Evolutionary conservation across 2,329 filamentous ascomycete species (phyloP).

Genomic region (Pestalotiopsis sp.): DNA sequence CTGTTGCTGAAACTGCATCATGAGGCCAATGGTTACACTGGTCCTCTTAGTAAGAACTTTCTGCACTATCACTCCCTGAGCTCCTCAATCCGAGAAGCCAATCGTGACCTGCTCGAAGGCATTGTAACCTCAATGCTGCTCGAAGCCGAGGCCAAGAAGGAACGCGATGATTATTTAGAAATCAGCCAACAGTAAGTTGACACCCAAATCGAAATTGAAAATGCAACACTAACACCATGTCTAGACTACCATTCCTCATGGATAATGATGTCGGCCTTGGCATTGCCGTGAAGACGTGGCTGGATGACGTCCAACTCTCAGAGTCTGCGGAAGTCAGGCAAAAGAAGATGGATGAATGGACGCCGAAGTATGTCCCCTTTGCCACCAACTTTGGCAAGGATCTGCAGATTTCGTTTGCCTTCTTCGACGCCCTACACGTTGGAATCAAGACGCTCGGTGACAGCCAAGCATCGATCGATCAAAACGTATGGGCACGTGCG

Average conservation of each 20-base stretch:
- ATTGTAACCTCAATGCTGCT: constrained; percentile 80
- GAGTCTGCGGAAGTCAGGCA: constrained; percentile 52
- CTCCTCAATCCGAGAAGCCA: constrained; percentile 73
- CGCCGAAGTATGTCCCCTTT: constrained; percentile 56
- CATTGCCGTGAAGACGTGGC: constrained; percentile 78
- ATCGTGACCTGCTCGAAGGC: constrained; percentile 84
- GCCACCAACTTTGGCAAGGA: constrained; percentile 62
- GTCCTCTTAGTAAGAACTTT: constrained; percentile 87
- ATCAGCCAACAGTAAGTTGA: constrained; percentile 71
- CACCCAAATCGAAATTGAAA: constrained; percentile 13
- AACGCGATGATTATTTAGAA: constrained; percentile 65
- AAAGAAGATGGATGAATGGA: constrained; percentile 51
- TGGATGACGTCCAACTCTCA: constrained; percentile 68
- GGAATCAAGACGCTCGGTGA: constrained; percentile 57
- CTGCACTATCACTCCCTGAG: constrained; percentile 85
- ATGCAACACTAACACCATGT: neutral
- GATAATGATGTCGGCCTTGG: constrained; percentile 76
- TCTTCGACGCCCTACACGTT: constrained; percentile 59
- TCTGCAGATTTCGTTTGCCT: constrained; percentile 56
- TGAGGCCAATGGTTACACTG: constrained; percentile 86
- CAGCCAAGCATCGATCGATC: constrained; percentile 50
- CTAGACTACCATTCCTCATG: constrained; percentile 65
- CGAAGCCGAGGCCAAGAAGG: constrained; percentile 74
- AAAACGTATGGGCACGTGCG: constrained; percentile 56
- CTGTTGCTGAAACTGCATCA: constrained; percentile 83